Evolutionary conservation across 164 flowering plant species (phyloP), one percentile per base, ranked within the genome.

Genomic region (Aristolochia contorta): DNA sequence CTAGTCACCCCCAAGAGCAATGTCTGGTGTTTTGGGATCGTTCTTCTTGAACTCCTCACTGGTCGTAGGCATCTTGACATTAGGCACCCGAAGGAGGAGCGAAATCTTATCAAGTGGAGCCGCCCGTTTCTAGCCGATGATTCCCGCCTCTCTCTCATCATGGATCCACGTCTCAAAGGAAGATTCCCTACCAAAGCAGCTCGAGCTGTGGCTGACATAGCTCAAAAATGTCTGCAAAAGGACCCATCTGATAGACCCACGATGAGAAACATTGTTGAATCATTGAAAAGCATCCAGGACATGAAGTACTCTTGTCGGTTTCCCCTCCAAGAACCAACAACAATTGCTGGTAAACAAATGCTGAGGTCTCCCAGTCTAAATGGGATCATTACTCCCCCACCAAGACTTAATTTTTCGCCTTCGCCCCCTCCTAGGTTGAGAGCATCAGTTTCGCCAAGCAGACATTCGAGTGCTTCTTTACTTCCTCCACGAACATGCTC

Each of bases 1-100:
- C 43, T 84, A 63, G 81, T 93, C 21, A 90, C 99, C 3, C 97
- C 99, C 18, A 93, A 90, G 76, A 93, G 96, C 80, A 90, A 93
- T 51, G 99, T 90, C 1, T 93, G 87, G 86, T 82, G 97, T 64
- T 93, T 86, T 57, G 99, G 97, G 8, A 76, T 90, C 33, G 82
- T 90, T 60, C 91, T 93, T 60, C 89, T 93, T 19, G 99, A 93
- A 63, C 59, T 93, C 41, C 85, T 93, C 0, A 93, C 99, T 8
- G 99, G 99, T 33, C 70, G 92, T 62, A 86, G 71, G 74, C 86
- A 88, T 69, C 80, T 84, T 24, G 96, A 88, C 59, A 69, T 74
- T 60, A 78, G 86, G 18, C 76, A 75, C 54, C 86, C 89, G 9
- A 93, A 82, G 67, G 97, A 85, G 70, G 99, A 93, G 69, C 77